phyloP scores from a whole-genome alignment of 441 rosid genomes.

The Viola pubescens region DNA sequence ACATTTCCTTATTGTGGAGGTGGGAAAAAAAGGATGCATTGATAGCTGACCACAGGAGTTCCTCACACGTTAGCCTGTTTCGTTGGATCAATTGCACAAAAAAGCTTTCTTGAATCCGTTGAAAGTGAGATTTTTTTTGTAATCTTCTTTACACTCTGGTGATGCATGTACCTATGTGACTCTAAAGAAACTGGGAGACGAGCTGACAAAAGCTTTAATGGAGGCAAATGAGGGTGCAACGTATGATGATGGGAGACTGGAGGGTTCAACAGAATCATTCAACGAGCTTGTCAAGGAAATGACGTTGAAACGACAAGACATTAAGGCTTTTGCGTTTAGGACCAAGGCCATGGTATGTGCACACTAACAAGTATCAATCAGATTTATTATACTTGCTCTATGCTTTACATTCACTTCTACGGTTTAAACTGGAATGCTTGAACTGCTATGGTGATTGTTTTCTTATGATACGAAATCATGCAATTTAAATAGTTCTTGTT shows the following conservation, averaged over 20 bases:
- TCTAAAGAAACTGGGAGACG: constrained; percentile 58
- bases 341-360: constrained; percentile 69
- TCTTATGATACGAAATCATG: too few species aligned
- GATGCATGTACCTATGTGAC: constrained; percentile 23
- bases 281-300: constrained; percentile 66
- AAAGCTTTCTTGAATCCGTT: too few species aligned
- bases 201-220: constrained; percentile 64
- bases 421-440: too few species aligned
- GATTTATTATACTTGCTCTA: too few species aligned
- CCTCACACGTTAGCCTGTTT: too few species aligned
- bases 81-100: not conserved
- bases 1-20: constrained; percentile 4
- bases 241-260: constrained; percentile 25
- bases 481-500: too few species aligned
- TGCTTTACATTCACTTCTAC: too few species aligned
- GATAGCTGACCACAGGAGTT: too few species aligned
- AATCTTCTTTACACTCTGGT: constrained; percentile 7
- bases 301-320: constrained; percentile 54
- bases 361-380: not conserved
- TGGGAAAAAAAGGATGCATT: not conserved
- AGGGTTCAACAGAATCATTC: constrained; percentile 52
- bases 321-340: constrained; percentile 64
- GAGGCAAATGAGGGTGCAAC: constrained; percentile 47
- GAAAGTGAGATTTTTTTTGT: not conserved
- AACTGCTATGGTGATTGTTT: too few species aligned